Conservation (phyloP, 805 yeast species). For the Candida ovalis region DNA sequence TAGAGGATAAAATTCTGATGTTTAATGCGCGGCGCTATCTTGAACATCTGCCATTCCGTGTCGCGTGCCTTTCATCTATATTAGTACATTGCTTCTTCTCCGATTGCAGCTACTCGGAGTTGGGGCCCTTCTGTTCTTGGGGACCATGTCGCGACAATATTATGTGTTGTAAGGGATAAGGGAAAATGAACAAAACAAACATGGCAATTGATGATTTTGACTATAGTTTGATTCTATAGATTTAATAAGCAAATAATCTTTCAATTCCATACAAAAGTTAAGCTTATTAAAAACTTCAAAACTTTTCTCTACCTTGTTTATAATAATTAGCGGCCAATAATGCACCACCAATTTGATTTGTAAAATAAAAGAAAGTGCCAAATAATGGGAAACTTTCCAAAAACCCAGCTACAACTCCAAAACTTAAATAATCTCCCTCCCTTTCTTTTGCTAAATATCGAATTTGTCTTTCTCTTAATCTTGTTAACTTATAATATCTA, state of each 20-base stretch:
- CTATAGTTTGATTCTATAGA: too few relatives aligned
- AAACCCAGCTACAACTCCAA: slow-evolving; percentile 50
- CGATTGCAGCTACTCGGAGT: too few relatives aligned
- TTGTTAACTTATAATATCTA: slow-evolving; percentile 22
- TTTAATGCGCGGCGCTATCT: too few relatives aligned
- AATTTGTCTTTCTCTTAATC: slow-evolving; percentile 26
- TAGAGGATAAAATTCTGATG: neutral
- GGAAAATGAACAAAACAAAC: neutral
- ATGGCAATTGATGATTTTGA: too few relatives aligned
- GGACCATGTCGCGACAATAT: neutral
- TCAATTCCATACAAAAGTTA: too few relatives aligned
- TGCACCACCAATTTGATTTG: slow-evolving; percentile 64
- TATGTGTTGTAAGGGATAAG: neutral
- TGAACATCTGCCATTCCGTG: too few relatives aligned
- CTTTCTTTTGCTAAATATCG: slow-evolving; percentile 24
- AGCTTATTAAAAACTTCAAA: slow-evolving; percentile 1
- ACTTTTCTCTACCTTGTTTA: slow-evolving; percentile 17
- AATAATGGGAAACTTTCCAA: slow-evolving; percentile 44
- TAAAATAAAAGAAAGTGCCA: slow-evolving; percentile 50
- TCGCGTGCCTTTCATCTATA: too few relatives aligned
- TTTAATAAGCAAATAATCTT: too few relatives aligned
- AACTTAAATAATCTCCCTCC: slow-evolving; percentile 40
- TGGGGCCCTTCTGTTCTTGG: too few relatives aligned
- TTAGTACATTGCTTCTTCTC: too few relatives aligned
- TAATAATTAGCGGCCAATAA: slow-evolving; percentile 45